These are phyloP conservation scores for Thymus mandschuricus DNA, from an alignment of 257 asterid species.

Conservation along the genomic window DNA sequence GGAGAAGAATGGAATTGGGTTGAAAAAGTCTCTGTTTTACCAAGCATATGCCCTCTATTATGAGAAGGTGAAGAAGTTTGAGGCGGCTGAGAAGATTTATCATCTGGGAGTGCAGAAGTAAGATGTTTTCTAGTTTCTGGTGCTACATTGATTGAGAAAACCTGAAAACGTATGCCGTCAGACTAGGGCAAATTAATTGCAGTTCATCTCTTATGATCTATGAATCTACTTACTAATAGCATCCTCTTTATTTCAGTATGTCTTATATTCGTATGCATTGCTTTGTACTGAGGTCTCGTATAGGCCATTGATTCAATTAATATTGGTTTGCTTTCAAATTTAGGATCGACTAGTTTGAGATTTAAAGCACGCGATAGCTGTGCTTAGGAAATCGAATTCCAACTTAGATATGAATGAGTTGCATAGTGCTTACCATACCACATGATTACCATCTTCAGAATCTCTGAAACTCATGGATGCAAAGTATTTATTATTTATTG, in stretches of 20 bases:
- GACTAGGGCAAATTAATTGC: conserved; percentile 1
- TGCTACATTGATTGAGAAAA: conserved; percentile 1
- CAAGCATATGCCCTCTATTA: conserved; percentile 89
- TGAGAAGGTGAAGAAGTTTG: conserved; percentile 86
- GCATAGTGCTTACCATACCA: not conserved
- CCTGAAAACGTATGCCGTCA: not conserved
- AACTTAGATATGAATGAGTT: not conserved
- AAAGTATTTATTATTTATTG: conserved; percentile 21
- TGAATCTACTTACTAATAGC: not conserved
- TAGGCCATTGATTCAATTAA: not conserved
- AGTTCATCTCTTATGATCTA: not conserved
- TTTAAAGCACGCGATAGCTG: not conserved
- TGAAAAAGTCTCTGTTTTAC: conserved; percentile 75
- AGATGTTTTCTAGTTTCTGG: conserved; percentile 29
- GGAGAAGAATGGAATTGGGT: conserved; percentile 76
- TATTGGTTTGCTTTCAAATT: conserved; percentile 13
- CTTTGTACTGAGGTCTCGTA: conserved; percentile 8
- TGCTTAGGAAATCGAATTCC: conserved; percentile 7
- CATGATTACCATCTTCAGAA: not conserved
- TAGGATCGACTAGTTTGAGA: conserved; percentile 14
- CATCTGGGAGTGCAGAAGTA: conserved; percentile 87
- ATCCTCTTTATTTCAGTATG: not conserved
- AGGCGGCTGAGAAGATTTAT: conserved; percentile 81
- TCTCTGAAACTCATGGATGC: conserved; percentile 10
- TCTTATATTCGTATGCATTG: not conserved